Evolutionary conservation across 2,329 filamentous ascomycete species (phyloP).

Genomic region (Ceratocystis albifundus): DNA sequence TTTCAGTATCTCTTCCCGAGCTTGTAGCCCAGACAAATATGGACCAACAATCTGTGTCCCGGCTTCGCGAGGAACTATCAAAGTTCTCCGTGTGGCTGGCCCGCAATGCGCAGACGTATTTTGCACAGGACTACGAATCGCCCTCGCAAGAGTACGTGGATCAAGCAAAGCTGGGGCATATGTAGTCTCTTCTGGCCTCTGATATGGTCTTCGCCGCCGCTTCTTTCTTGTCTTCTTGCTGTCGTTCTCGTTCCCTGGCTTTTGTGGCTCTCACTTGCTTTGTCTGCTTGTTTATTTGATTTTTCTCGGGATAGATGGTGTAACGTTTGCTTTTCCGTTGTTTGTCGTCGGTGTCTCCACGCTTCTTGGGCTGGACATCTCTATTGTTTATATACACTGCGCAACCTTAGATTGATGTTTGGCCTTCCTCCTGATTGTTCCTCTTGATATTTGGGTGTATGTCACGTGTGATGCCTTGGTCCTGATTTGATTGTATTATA

Average conservation of each 20-base stretch:
- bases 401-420: not conserved
- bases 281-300: constrained; percentile 4
- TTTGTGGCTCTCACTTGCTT: not conserved
- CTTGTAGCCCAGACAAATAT: constrained; percentile 96
- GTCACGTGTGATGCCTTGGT: not conserved
- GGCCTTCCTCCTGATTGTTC: not conserved
- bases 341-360: constrained; percentile 4
- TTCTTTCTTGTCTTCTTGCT: not conserved
- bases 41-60: constrained; percentile 81
- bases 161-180: constrained; percentile 38
- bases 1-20: constrained; percentile 73
- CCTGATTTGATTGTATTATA: constrained; percentile 15
- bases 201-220: not conserved
- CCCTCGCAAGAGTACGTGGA: constrained; percentile 61
- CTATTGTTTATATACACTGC: constrained; percentile 3
- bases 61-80: constrained; percentile 75
- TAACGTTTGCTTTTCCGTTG: constrained; percentile 9
- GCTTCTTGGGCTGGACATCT: not conserved
- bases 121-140: constrained; percentile 63
- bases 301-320: constrained; percentile 5
- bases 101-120: constrained; percentile 65
- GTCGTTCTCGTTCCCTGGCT: not conserved
- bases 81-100: constrained; percentile 80
- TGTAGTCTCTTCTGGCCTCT: constrained; percentile 8
- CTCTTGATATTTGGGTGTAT: not conserved